phyloP scores from a whole-genome alignment of 1,139 yeast genomes.

The Taphrina wiesneri region DNA sequence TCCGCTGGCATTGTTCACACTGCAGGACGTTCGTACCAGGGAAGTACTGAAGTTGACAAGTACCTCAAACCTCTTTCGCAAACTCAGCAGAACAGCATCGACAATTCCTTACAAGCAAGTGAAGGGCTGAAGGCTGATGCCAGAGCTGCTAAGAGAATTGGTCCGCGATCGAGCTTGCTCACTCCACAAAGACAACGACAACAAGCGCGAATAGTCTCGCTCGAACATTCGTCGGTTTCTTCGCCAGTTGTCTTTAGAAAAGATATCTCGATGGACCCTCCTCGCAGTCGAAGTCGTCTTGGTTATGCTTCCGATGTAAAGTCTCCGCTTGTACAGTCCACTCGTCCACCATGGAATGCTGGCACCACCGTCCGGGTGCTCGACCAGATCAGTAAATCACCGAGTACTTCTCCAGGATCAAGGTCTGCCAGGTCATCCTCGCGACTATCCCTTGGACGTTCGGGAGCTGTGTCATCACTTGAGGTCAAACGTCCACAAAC shows the following conservation, averaged over 20 bases:
- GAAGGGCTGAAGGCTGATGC: background rate
- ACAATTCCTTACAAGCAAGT: background rate
- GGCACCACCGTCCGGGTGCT: slow-evolving; percentile 14
- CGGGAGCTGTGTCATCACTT: background rate
- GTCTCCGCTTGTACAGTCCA: background rate
- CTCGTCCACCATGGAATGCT: slow-evolving; percentile 30
- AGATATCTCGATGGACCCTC: slow-evolving; percentile 29
- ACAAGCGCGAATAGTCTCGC: background rate
- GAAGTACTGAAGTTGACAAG: background rate
- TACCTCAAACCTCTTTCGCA: background rate
- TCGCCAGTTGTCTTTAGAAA: slow-evolving; percentile 15
- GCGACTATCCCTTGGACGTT: background rate
- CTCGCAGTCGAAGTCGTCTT: slow-evolving; percentile 26
- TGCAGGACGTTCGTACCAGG: background rate
- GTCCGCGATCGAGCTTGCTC: background rate
- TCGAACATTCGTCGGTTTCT: background rate
- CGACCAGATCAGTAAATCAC: background rate
- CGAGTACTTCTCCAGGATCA: background rate
- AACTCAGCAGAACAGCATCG: background rate
- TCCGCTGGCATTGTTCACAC: slow-evolving; percentile 9
- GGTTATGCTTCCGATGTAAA: background rate
- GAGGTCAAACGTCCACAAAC: background rate
- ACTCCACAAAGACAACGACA: background rate
- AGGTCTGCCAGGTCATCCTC: background rate
- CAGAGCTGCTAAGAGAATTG: background rate